phyloP scores from a whole-genome alignment of 1,284 basidiomycete species.

The Malassezia slooffiae region DNA sequence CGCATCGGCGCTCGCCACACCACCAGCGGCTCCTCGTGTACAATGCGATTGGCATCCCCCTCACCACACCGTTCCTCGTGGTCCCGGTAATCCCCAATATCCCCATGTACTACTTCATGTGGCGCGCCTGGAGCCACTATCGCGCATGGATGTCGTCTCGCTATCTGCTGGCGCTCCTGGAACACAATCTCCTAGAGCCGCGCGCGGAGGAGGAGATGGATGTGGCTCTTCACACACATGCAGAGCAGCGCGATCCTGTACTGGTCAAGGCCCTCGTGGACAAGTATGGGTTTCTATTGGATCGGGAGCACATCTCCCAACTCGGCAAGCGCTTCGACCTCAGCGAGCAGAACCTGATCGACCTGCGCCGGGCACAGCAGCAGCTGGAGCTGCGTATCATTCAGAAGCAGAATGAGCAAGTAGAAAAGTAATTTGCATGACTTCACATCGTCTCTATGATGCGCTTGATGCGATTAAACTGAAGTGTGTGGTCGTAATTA shows the following conservation, averaged over 20 bases:
- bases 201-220: conserved; percentile 28
- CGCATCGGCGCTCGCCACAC: conserved; percentile 26
- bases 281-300: conserved; percentile 10
- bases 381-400: conserved; percentile 8
- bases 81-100: conserved; percentile 43
- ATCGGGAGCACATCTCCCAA: background rate
- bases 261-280: too few relatives aligned
- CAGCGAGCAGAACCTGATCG: conserved; percentile 13
- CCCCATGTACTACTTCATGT: conserved; percentile 44
- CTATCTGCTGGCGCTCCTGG: conserved; percentile 24
- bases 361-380: conserved; percentile 15
- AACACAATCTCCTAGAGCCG: conserved; percentile 22
- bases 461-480: too few relatives aligned
- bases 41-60: conserved; percentile 31
- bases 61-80: conserved; percentile 39
- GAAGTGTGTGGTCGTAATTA: too few relatives aligned
- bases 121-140: conserved; percentile 27
- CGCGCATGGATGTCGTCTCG: conserved; percentile 33
- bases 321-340: conserved; percentile 12
- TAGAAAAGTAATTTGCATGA: too few relatives aligned
- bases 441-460: too few relatives aligned
- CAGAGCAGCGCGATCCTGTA: background rate
- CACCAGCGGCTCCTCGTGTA: conserved; percentile 32
- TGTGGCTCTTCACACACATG: conserved; percentile 4
- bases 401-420: too few relatives aligned